Conservation (phyloP, 2,329 filamentous ascomycete species). For the Sporothrix inflata region DNA sequence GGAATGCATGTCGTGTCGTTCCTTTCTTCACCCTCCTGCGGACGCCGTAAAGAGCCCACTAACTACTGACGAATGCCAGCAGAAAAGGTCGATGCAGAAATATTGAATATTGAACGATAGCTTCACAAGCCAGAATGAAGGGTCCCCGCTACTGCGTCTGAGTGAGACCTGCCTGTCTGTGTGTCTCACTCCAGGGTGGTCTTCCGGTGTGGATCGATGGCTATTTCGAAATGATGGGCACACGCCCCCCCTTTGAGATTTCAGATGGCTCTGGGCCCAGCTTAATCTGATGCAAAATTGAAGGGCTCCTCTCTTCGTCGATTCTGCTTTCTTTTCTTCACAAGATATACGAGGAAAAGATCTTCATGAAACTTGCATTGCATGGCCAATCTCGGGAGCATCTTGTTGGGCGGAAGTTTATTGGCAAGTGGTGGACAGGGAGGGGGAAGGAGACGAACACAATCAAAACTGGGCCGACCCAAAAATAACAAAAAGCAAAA, state of each 20-base stretch:
- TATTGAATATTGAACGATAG: constrained; percentile 3
- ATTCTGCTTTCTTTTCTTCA: not conserved
- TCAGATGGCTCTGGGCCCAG: not conserved
- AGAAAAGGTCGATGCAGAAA: not conserved
- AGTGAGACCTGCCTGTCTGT: not conserved
- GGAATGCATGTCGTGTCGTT: not conserved
- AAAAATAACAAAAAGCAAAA: constrained; percentile 4
- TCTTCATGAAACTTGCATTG: constrained; percentile 14
- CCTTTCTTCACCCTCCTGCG: not conserved
- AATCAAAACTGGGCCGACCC: not conserved
- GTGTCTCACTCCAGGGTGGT: constrained; percentile 2
- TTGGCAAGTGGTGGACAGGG: constrained; percentile 6
- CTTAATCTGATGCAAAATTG: constrained; percentile 1
- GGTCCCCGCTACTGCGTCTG: not conserved
- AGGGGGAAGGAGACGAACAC: not conserved
- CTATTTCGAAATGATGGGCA: not conserved
- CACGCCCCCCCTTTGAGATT: not conserved
- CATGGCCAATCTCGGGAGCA: not conserved
- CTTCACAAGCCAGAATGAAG: constrained; percentile 3
- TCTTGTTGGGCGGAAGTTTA: not conserved
- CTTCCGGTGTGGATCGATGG: not conserved
- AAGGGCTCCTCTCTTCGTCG: not conserved
- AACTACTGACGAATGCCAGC: not conserved
- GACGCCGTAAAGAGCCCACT: not conserved
- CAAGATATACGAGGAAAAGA: constrained; percentile 1